Percentiles rank a stretch among this genome's conserved stretches.
phyloP scores from a whole-genome alignment of 768 basidiomycete species.

The Clathrus columnatus region DNA sequence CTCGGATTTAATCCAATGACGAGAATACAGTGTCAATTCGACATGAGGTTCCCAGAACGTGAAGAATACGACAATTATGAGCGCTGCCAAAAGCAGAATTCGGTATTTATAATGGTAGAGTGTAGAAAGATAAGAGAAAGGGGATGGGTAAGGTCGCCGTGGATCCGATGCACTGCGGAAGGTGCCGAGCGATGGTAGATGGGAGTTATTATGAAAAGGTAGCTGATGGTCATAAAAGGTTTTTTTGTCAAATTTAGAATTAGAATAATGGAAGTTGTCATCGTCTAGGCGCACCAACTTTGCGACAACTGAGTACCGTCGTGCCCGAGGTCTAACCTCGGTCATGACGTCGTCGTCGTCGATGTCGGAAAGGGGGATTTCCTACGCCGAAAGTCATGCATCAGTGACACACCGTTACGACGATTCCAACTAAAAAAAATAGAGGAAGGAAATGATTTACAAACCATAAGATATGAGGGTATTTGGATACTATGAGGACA shows the following conservation, averaged over 20 bases:
- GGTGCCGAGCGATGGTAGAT: too few species aligned
- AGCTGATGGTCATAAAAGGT: background rate
- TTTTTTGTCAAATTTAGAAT: background rate
- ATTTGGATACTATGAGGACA: too few species aligned
- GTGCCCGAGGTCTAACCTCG: background rate
- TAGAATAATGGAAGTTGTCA: background rate
- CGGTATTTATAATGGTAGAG: background rate
- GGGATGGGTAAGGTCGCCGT: background rate
- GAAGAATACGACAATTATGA: constrained; percentile 50
- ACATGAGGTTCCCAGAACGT: constrained; percentile 61
- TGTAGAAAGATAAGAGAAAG: too few species aligned
- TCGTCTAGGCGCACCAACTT: background rate
- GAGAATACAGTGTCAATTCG: constrained; percentile 71
- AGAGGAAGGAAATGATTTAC: too few species aligned
- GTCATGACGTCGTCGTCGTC: too few species aligned
- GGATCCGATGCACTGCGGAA: background rate
- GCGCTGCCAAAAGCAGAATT: constrained; percentile 26
- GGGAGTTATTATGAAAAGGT: background rate
- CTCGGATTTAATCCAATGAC: constrained; percentile 65
- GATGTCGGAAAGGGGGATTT: too few species aligned
- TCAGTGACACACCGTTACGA: too few species aligned
- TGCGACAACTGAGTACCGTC: background rate
- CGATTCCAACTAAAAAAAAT: too few species aligned
- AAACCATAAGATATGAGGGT: too few species aligned
- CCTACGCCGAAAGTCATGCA: too few species aligned